Evolutionary conservation across 768 basidiomycete genomes (phyloP), one percentile per base, ranked within the genome.

Genomic region (Imleria badia): DNA sequence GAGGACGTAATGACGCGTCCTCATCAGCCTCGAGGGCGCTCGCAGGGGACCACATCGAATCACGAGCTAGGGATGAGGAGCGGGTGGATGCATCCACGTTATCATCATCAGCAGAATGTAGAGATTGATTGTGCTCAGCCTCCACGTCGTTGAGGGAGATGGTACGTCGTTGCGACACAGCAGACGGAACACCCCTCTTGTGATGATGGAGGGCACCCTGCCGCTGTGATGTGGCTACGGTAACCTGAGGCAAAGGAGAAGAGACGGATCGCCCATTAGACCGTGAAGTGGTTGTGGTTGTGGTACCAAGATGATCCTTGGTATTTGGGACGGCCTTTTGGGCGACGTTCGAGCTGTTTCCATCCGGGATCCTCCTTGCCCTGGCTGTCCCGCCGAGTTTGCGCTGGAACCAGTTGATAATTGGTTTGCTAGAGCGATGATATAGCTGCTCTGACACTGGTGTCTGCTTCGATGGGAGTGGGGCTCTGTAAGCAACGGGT

Each of bases 391-490:
- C 89, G 34, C 84, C 86, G 14, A 94, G 77, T 70, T 94, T 94
- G 59, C 89, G 84, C 65, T 93, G 91, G 56, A 94, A 85, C 91
- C 91, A 94, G 62, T 90, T 88, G 63, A 94, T 85, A 62, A 94
- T 87, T 10, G 91, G 91, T 67, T 91, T 89, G 69, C 90, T 87
- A 17, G 87, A 83, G 36, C 86, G 83, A 45, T 83, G 81, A 43
- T 70, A 66, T 45, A 64, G 44, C 57, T 80, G 79, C 33, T 67
- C 61, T 64, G 64, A 58, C 54, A 58, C 56, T 20, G 64, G 65
- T 48, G 64, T 60, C 54, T 60, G 66, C 55, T 60, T 68, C 45
- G 55, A 55, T 41, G 58, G 55, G 44, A 51, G 53, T 48, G 60
- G 51, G 34, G 48, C 54, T 60, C 56, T 60, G 54, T 51, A 64